Conservation (phyloP, 192 early-diverging fungal genomes). For the Linnemannia elongata region DNA sequence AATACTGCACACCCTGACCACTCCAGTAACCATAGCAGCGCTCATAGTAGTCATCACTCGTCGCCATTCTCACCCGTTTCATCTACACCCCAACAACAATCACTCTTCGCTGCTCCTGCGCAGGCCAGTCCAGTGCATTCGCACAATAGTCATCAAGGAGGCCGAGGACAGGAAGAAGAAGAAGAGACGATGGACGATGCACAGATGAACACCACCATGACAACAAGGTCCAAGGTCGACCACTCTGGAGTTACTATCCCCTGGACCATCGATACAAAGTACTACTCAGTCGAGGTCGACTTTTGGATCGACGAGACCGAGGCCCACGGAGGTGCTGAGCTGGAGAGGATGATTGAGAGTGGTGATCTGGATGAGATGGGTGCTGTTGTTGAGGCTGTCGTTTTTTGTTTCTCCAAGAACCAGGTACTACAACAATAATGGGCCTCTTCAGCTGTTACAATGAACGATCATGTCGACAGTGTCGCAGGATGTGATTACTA, state of each 20-base stretch:
- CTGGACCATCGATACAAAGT: constrained; percentile 73
- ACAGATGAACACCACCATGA: constrained; percentile 10
- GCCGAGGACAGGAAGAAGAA: background rate
- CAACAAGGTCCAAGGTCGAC: constrained; percentile 18
- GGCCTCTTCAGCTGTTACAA: background rate
- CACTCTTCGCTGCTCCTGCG: background rate
- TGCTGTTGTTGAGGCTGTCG: constrained; percentile 69
- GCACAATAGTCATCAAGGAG: background rate
- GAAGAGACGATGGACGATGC: background rate
- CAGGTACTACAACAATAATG: constrained; percentile 52
- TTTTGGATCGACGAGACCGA: constrained; percentile 76
- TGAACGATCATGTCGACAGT: too few relatives aligned
- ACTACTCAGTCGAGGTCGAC: constrained; percentile 73
- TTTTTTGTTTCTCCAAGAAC: constrained; percentile 73
- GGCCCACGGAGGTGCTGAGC: constrained; percentile 29
- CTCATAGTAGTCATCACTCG: background rate
- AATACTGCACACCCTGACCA: background rate
- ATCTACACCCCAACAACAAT: background rate
- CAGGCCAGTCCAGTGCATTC: background rate
- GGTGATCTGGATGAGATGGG: constrained; percentile 60
- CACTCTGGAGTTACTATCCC: constrained; percentile 63
- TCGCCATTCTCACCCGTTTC: background rate
- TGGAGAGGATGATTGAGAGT: constrained; percentile 50
- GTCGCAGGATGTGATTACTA: background rate
- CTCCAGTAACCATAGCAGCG: background rate